Evolutionary conservation across 2,329 filamentous ascomycete species (phyloP).

Genomic region (Diaporthe caulivora): DNA sequence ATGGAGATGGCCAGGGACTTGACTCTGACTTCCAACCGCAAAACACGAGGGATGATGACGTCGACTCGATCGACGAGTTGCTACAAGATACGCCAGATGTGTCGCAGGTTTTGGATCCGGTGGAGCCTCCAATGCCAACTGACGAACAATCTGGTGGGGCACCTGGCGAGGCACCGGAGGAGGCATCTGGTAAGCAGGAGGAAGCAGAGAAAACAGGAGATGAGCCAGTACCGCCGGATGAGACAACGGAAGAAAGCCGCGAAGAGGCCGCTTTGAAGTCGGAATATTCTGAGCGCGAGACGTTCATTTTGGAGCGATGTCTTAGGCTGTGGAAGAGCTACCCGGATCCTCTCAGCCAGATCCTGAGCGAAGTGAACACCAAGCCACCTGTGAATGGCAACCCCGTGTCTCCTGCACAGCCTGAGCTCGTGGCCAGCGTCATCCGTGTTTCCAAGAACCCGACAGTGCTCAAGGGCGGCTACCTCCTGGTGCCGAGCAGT

Average conservation of each 20-base stretch:
- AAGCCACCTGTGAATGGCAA: conserved; percentile 76
- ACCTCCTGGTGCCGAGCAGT: conserved; percentile 86
- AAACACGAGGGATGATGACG: conserved; percentile 54
- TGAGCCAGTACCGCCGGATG: conserved; percentile 45
- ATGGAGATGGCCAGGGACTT: conserved; percentile 51
- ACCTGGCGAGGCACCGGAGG: conserved; percentile 41
- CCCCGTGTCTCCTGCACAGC: conserved; percentile 61
- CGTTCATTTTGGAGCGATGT: conserved; percentile 64
- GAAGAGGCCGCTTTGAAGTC: conserved; percentile 44
- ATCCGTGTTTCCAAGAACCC: conserved; percentile 85
- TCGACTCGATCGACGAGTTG: conserved; percentile 69
- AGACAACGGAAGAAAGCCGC: conserved; percentile 40
- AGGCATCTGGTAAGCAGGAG: neutral
- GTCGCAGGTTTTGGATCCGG: conserved; percentile 54
- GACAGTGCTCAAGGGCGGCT: conserved; percentile 85
- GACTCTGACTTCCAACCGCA: conserved; percentile 51
- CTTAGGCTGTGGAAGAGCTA: conserved; percentile 75
- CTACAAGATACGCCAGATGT: conserved; percentile 69
- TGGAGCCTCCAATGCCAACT: neutral
- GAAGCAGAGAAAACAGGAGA: conserved; percentile 18
- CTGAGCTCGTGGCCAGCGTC: conserved; percentile 80
- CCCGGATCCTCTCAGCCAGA: conserved; percentile 66
- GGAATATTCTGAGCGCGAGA: conserved; percentile 62
- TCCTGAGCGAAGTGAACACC: conserved; percentile 72
- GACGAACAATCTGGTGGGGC: neutral